Evolutionary conservation across 495 filamentous ascomycete genomes (phyloP).

Genomic region (Talaromyces proteolyticus): DNA sequence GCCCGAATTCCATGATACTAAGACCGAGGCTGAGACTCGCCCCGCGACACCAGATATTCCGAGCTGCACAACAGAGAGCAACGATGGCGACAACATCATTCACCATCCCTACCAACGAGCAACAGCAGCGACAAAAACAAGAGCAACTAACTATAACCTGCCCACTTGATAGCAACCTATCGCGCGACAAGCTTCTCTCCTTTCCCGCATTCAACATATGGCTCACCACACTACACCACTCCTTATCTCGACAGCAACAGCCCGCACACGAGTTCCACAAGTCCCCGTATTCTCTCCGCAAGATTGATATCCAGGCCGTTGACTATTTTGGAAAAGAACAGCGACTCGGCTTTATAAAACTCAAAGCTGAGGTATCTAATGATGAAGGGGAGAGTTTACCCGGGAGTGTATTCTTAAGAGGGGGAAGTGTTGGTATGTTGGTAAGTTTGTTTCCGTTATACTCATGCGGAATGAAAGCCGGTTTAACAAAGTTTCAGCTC

Average conservation of each 20-base stretch:
- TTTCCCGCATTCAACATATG: slow-evolving; percentile 73
- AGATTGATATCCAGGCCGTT: slow-evolving; percentile 65
- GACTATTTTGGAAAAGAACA: slow-evolving; percentile 64
- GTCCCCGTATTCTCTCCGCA: slow-evolving; percentile 63
- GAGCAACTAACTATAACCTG: slow-evolving; percentile 46
- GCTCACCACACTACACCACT: slow-evolving; percentile 60
- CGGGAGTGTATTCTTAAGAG: slow-evolving; percentile 73
- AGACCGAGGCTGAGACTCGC: background rate
- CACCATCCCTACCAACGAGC: slow-evolving; percentile 32
- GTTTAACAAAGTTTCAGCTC: slow-evolving; percentile 25
- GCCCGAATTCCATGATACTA: background rate
- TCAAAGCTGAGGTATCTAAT: slow-evolving; percentile 63
- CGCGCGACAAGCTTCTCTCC: slow-evolving; percentile 54
- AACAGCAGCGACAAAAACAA: slow-evolving; percentile 7
- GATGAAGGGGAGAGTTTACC: slow-evolving; percentile 59
- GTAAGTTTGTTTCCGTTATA: slow-evolving; percentile 27
- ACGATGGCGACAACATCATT: slow-evolving; percentile 19
- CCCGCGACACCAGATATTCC: background rate
- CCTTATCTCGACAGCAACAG: slow-evolving; percentile 55
- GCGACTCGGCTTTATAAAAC: slow-evolving; percentile 73
- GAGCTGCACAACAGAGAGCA: background rate
- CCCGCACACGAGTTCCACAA: slow-evolving; percentile 63
- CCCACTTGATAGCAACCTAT: slow-evolving; percentile 41
- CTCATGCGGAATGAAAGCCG: background rate
- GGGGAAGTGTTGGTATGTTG: slow-evolving; percentile 77